A percentile compares a stretch with the other conserved stretches of the same genome.
Evolutionary conservation across 257 asterid genomes (phyloP).

Genomic region (Solanum okadae): DNA sequence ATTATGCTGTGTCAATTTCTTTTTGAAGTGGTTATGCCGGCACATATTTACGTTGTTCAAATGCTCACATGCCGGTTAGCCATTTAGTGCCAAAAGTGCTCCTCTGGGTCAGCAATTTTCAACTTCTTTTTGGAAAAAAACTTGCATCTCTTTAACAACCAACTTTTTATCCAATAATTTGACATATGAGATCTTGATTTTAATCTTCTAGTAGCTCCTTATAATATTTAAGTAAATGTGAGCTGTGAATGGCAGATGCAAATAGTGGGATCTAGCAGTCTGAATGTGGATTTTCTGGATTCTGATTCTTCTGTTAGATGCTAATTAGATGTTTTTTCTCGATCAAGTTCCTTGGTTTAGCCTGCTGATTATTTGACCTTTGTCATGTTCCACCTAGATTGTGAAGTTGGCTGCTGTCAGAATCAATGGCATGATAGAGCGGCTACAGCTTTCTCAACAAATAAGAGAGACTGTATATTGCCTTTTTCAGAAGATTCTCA

Average conservation of each 20-base stretch:
- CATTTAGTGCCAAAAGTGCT: neutral
- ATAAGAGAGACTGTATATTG: conserved; percentile 74
- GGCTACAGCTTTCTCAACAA: conserved; percentile 84
- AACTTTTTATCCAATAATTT: neutral
- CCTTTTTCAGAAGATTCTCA: conserved; percentile 84
- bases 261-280: neutral
- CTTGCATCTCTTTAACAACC: neutral
- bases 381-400: conserved; percentile 31
- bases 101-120: neutral
- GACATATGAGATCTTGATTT: neutral
- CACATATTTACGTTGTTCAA: neutral
- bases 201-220: neutral
- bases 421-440: conserved; percentile 93
- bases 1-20: neutral
- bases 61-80: neutral
- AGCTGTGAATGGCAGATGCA: neutral
- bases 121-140: neutral
- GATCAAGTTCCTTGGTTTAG: neutral
- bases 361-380: neutral
- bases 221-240: neutral
- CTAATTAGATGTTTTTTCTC: neutral
- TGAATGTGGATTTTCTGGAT: neutral
- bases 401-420: conserved; percentile 95
- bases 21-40: neutral
- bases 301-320: neutral